These are phyloP conservation scores for Tubosaeta sp. DNA, from an alignment of 768 basidiomycete species.

Conservation along the genomic window DNA sequence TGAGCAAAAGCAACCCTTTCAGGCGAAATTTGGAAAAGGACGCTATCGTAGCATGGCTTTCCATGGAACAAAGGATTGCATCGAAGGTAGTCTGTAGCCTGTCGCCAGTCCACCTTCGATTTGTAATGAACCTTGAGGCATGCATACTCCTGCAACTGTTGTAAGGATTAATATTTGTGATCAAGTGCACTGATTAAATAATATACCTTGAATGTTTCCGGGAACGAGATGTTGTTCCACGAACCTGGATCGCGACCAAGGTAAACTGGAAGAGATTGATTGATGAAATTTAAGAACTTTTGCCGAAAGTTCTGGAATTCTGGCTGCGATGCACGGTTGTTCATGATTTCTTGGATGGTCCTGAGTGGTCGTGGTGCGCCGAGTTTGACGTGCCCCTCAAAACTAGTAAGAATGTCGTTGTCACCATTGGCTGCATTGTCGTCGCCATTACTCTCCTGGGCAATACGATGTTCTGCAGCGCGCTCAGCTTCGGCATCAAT, in stretches of 20 bases:
- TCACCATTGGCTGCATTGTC: background rate
- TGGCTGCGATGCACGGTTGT: background rate
- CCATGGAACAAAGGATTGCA: too few relatives aligned
- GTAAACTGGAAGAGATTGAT: background rate
- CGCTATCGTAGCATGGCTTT: too few relatives aligned
- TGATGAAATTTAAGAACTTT: background rate
- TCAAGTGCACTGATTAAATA: too few relatives aligned
- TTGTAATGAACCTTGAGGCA: too few relatives aligned
- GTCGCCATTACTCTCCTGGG: background rate
- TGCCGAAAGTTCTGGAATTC: background rate
- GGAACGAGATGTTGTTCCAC: background rate
- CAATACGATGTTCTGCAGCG: background rate
- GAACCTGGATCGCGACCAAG: background rate
- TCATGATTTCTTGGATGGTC: background rate
- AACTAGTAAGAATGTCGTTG: background rate
- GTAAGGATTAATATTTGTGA: too few relatives aligned
- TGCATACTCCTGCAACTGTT: too few relatives aligned
- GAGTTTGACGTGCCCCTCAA: background rate
- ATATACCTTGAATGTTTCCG: background rate
- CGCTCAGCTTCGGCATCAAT: background rate
- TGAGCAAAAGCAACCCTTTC: too few relatives aligned
- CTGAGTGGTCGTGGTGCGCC: background rate
- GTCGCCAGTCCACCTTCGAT: too few relatives aligned
- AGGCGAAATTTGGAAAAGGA: too few relatives aligned
- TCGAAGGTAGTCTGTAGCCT: too few relatives aligned